These are phyloP conservation scores for Capsella rubella DNA, from an alignment of 441 rosid species.

Conservation along the genomic window DNA sequence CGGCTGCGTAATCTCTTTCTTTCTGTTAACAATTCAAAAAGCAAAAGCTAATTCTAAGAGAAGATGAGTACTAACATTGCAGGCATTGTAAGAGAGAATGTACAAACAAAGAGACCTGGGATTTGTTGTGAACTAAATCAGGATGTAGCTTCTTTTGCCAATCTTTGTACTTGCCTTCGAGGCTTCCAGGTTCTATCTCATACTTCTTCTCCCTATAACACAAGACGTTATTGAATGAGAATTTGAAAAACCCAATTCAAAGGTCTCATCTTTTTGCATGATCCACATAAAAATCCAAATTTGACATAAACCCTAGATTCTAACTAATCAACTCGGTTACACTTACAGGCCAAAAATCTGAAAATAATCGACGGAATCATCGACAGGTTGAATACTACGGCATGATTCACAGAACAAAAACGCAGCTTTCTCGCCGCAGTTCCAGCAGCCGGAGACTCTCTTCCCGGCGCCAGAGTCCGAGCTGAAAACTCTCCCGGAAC, in stretches of 20 bases:
- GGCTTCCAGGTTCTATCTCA: constrained; percentile 58
- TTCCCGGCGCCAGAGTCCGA: constrained; percentile 41
- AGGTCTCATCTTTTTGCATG: constrained; percentile 19
- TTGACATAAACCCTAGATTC: constrained; percentile 1
- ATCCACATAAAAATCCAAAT: neutral
- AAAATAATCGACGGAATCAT: constrained; percentile 75
- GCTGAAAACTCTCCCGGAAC: constrained; percentile 49
- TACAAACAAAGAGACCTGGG: constrained; percentile 59
- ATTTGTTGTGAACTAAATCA: constrained; percentile 93
- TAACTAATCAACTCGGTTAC: neutral
- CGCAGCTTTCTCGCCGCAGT: constrained; percentile 55
- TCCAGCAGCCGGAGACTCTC: constrained; percentile 67
- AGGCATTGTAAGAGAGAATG: neutral
- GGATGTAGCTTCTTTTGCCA: constrained; percentile 99
- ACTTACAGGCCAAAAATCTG: constrained; percentile 83
- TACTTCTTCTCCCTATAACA: constrained; percentile 67
- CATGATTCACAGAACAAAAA: constrained; percentile 79
- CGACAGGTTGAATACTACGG: constrained; percentile 79
- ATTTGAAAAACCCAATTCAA: constrained; percentile 7
- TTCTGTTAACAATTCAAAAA: constrained; percentile 48
- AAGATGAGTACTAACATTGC: neutral
- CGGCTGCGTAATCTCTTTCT: constrained; percentile 86
- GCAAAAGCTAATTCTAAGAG: neutral
- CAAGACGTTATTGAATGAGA: neutral
- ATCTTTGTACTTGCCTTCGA: constrained; percentile 77